phyloP scores from a whole-genome alignment of 139 green algal species.

The Chlamydomonas schloesseri region DNA sequence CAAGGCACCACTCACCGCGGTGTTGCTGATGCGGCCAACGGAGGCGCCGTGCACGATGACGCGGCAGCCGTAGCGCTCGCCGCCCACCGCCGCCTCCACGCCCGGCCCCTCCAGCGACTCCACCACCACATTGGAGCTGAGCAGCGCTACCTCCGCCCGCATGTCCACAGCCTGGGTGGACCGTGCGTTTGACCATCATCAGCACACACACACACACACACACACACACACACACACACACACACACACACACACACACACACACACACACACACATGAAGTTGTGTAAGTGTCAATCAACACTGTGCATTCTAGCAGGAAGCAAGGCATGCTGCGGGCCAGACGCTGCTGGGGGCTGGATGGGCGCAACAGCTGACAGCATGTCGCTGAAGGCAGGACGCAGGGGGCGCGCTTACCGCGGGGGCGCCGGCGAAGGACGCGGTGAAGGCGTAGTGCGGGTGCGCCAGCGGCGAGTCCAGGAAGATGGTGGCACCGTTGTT shows the following conservation, averaged over 20 bases:
- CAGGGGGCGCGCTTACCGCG: no score
- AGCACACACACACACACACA: no score
- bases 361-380: no score
- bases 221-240: no score
- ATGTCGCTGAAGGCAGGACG: no score
- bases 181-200: no score
- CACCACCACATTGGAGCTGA: neutral
- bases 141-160: neutral
- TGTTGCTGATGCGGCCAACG: neutral
- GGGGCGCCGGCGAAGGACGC: neutral
- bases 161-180: neutral
- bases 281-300: no score
- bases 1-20: neutral
- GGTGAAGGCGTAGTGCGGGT: neutral
- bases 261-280: no score
- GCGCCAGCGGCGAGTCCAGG: neutral
- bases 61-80: constrained; percentile 30
- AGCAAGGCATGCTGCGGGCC: no score
- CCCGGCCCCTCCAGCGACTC: neutral
- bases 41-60: constrained; percentile 1
- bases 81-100: neutral
- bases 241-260: no score
- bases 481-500: neutral
- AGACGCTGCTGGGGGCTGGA: no score
- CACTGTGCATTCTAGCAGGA: no score